phyloP scores from a whole-genome alignment of 2,329 filamentous ascomycete genomes.

The Ploettnerulaceae sp. region DNA sequence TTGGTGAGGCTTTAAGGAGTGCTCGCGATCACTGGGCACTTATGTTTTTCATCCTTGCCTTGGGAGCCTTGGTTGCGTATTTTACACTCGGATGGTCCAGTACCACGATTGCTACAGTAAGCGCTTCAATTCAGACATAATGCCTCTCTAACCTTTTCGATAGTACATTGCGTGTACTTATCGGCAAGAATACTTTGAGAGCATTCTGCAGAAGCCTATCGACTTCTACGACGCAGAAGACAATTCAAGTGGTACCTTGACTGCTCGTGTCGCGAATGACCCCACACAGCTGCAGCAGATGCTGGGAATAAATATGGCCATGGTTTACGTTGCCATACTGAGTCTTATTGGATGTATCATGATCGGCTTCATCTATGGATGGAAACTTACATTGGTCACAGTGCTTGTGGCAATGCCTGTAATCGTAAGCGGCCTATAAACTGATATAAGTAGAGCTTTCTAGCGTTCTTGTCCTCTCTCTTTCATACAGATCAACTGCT shows the following conservation, averaged over 20 bases:
- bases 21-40: conserved; percentile 43
- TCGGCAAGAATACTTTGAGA: conserved; percentile 42
- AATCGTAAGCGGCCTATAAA: conserved; percentile 27
- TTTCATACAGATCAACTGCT: no score
- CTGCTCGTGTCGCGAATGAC: conserved; percentile 43
- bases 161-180: conserved; percentile 36
- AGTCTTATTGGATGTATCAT: conserved; percentile 59
- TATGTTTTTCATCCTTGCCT: conserved; percentile 46
- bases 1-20: conserved; percentile 19
- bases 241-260: conserved; percentile 45
- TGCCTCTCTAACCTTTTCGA: not conserved
- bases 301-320: conserved; percentile 44
- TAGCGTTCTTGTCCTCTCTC: no score
- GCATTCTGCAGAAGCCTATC: conserved; percentile 40
- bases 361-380: conserved; percentile 68
- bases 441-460: not conserved
- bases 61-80: conserved; percentile 36
- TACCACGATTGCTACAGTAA: conserved; percentile 36
- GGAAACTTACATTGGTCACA: conserved; percentile 69
- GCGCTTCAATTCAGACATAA: conserved; percentile 12
- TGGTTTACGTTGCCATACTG: conserved; percentile 59
- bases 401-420: conserved; percentile 53
- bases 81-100: conserved; percentile 35
- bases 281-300: conserved; percentile 47
- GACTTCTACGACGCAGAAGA: conserved; percentile 41